Base-by-base conservation (phyloP, 2,329 filamentous ascomycete genomes). In the Trichoderma atrobrunneum region DNA sequence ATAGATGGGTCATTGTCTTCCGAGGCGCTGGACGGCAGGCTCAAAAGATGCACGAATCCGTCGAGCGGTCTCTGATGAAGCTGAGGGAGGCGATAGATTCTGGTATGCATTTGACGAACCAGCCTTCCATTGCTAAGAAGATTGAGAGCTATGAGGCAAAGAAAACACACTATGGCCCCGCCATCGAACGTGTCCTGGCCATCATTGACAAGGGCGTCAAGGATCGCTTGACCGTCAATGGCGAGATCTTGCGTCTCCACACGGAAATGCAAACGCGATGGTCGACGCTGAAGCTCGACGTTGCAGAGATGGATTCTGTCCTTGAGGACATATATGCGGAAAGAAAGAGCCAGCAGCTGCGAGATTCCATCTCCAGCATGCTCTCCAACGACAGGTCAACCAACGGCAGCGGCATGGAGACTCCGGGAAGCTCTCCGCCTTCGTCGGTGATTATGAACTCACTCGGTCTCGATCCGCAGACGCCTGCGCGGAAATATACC, bases 121-220 rank as follows among this genome's bases (percentile, higher is more conserved):
- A 90, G 26, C 85, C 90, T 7, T 85, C 86, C 2, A 87, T 96
- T 82, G 85, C 87, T 73, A 97, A 96, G 83, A 95, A 94, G 81
- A 90, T 97, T 56, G 94, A 97, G 80, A 97, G 88, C 76, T 99
- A 97, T 80, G 95, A 98, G 79, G 93, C 93, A 57, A 99, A 98
- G 85, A 97, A 95, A 81, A 90, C 90, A 72, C 95, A 98, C 80
- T 99, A 98, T 78, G 92, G 94, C 1, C 93, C 95, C 11, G 95
- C 96, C 2, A 97, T 99, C 79, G 93, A 96, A 79, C 89, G 95
- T 56, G 94, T 99, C 8, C 84, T 98, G 21, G 91, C 92, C 51
- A 97, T 98, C 79, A 98, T 98, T 65, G 94, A 98, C 76, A 95
- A 94, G 79, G 96, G 96, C n/a, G 92, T 98, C 78, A 93, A 93